Base-by-base conservation (phyloP, 148 eudicot species). In the Nyssa sinensis region DNA sequence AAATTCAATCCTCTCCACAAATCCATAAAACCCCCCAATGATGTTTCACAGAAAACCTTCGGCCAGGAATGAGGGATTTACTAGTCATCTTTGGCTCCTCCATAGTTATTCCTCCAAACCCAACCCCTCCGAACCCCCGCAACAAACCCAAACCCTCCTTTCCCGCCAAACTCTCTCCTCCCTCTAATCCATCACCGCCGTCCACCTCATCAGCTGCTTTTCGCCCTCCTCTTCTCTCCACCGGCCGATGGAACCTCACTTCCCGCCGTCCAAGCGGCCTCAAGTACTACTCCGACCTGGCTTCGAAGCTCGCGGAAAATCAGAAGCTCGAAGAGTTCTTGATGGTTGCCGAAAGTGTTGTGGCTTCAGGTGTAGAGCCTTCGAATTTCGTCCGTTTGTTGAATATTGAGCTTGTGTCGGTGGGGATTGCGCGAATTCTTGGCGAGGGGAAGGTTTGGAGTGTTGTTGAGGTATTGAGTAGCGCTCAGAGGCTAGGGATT, bases 301-400 rank as follows among this genome's bases (percentile, higher is more conserved):
- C 92, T 29, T 91, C 96, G 2, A 82, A 75, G 71, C 87, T 87
- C 53, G 86, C 86, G 8, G 77, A 81, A 49, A 87, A 83, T 33
- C 87, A 85, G 11, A 70, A 80, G 71, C 86, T 89, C 72, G 77
- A 82, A 12, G 93, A 93, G 7, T 93, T 91, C 78, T 64, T 81
- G 14, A 70, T 75, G 77, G 69, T 91, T 49, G 86, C 80, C 16
- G 90, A 89, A 62, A 78, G 49, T 71, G 81, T 85, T 0, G 49
- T 82, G 61, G 76, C 62, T 10, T 83, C 85, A 3, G 84, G 81
- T 25, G 79, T n/a, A 19, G 74, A 66, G 63, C 39, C 74, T 31
- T 66, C 63, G 8, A 70, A 67, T 1, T 87, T 93, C 63, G 71
- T 78, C 33, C 47, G 35, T 4, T 61, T 81, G 80, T 70, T 93